Base-by-base conservation (phyloP, 768 basidiomycete genomes). In the Amanita fuliginea region DNA sequence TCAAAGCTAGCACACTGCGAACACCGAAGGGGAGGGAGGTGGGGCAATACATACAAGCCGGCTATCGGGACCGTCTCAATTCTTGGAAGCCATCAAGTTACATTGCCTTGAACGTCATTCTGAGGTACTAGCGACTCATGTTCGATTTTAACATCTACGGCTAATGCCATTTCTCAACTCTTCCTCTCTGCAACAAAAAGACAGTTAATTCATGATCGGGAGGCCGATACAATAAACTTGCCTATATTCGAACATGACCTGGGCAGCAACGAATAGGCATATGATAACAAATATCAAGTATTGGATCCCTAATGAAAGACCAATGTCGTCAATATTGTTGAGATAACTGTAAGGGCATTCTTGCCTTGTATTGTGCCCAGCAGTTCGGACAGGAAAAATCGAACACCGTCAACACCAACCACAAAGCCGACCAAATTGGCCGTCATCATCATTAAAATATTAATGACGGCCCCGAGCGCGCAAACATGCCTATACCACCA, bases 191-290 rank as follows among this genome's bases (percentile, higher is more conserved):
- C 24, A 22, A 30, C 8, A 9, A 22, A 6, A 11, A 21, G 24
- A 6, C 10, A 33, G 30, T 42, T 21, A 43, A 40, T 14, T 34
- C 26, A 14, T 22, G 5, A 21, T 19, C 7, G n/a, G 11, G 35
- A 34, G 42, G 6, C 11, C 10, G 14, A 42, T 40, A 22, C 33
- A 11, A 43, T 30, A 49, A 22, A 69, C 82, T 16, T 54, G 86
- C 89, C 90, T 71, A 64, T 98, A 98, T 59, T 98, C 95, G 52
- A 98, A 91, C 95, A 97, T 96, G 40, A 95, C 61, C 59, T 98
- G 95, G 1, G 78, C 81, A 2, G 76, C 89, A 18, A 90, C 73
- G 59, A 94, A 98, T 10, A 97, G 40, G 58, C 80, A 81, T 1
- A 58, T 69, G 43, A 75, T 75, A 0, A 81, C 80, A 4, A 73